Percentiles rank a stretch among this genome's conserved stretches.
These are phyloP conservation scores for Leishmania guyanensis DNA, from an alignment of 208 protist species.

Conservation along the genomic window DNA sequence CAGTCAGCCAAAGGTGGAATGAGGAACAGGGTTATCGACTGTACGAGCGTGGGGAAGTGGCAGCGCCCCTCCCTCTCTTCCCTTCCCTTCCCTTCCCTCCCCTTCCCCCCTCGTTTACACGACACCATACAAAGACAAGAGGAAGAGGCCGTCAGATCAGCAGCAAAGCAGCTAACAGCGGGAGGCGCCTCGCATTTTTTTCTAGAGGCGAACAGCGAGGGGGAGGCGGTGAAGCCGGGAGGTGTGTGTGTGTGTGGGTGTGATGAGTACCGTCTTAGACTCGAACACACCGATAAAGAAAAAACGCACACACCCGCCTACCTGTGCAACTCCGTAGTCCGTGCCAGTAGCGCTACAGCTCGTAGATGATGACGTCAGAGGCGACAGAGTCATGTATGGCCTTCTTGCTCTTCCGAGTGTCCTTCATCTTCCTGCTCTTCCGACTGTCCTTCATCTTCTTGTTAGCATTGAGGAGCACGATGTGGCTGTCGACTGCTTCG, in stretches of 20 bases:
- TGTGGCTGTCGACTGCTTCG: not conserved
- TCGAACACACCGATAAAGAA: not conserved
- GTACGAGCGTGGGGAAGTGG: too few relatives aligned
- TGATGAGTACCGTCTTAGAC: not conserved
- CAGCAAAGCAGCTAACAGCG: too few relatives aligned
- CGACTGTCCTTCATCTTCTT: not conserved
- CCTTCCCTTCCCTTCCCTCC: too few relatives aligned
- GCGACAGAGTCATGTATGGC: not conserved
- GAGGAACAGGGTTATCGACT: too few relatives aligned
- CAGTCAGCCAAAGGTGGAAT: too few relatives aligned
- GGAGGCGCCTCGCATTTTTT: not conserved
- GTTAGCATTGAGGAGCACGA: not conserved
- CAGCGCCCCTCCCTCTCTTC: too few relatives aligned
- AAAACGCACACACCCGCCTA: not conserved
- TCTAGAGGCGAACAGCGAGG: not conserved
- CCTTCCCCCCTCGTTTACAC: too few relatives aligned
- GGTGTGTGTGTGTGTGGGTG: not conserved
- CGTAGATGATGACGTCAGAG: not conserved
- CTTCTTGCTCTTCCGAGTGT: not conserved
- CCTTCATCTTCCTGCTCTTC: slow-evolving; percentile 3
- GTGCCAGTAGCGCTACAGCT: not conserved
- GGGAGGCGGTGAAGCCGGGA: not conserved
- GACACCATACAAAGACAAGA: too few relatives aligned
- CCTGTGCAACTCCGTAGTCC: not conserved
- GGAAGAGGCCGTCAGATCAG: too few relatives aligned